These are phyloP conservation scores for Houttuynia cordata DNA, from an alignment of 164 flowering plant genomes.

Conservation along the genomic window DNA sequence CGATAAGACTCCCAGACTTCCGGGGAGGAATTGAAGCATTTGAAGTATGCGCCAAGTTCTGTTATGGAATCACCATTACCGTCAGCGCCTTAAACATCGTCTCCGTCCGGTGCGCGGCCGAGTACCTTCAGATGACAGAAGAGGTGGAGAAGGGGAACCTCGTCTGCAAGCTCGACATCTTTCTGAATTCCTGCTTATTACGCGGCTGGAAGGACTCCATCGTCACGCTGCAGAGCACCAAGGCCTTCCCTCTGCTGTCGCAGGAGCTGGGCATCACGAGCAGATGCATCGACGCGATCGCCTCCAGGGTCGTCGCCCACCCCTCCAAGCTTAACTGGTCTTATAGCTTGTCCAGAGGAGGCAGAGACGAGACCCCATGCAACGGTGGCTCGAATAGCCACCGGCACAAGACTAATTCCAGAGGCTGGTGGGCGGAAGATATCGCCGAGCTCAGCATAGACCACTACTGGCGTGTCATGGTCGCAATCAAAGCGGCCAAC, in stretches of 20 bases:
- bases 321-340: constrained; percentile 51
- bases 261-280: constrained; percentile 80
- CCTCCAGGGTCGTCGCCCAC: constrained; percentile 31
- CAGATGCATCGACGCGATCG: constrained; percentile 73
- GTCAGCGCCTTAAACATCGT: constrained; percentile 79
- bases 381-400: constrained; percentile 50
- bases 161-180: constrained; percentile 67
- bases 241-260: constrained; percentile 44
- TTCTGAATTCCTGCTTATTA: constrained; percentile 76
- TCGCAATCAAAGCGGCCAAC: constrained; percentile 63
- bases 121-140: constrained; percentile 90
- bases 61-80: constrained; percentile 93
- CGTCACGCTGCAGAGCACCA: constrained; percentile 60
- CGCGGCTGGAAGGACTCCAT: constrained; percentile 91
- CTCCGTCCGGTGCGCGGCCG: constrained; percentile 73
- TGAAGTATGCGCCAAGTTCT: constrained; percentile 90
- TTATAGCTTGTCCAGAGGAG: constrained; percentile 46
- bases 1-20: constrained; percentile 66
- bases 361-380: constrained; percentile 36
- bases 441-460: constrained; percentile 68
- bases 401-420: constrained; percentile 16
- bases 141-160: constrained; percentile 89
- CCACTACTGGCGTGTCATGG: constrained; percentile 73
- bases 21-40: constrained; percentile 89
- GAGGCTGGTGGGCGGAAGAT: constrained; percentile 92